Conservation (phyloP, 2,329 filamentous ascomycete genomes). For the Exophiala oligosperma region DNA sequence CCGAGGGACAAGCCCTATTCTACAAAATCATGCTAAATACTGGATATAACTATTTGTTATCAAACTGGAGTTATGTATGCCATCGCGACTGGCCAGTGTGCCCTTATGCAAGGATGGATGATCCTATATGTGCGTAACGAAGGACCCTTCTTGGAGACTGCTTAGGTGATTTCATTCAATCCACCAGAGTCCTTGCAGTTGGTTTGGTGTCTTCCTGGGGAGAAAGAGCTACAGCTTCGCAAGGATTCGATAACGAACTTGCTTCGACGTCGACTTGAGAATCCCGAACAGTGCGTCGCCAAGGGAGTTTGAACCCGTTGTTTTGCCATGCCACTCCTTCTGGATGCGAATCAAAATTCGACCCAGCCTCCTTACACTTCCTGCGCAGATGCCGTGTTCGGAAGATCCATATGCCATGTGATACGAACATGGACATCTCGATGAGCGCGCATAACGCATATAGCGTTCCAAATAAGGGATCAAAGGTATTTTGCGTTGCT, state of each 20-base stretch:
- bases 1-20: too few relatives aligned
- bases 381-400: not conserved
- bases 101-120: too few relatives aligned
- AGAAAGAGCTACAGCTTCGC: too few relatives aligned
- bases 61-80: too few relatives aligned
- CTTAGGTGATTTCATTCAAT: too few relatives aligned
- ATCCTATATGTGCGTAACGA: too few relatives aligned
- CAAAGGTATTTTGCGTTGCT: not conserved
- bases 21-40: too few relatives aligned
- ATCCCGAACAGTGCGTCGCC: not conserved
- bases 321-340: not conserved
- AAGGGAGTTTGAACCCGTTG: not conserved
- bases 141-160: too few relatives aligned
- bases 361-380: not conserved
- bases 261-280: not conserved
- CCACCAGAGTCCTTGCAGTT: too few relatives aligned
- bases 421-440: slow-evolving; percentile 4
- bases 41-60: too few relatives aligned
- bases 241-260: too few relatives aligned
- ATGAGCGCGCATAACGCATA: not conserved
- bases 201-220: too few relatives aligned
- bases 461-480: not conserved
- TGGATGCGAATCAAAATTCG: not conserved
- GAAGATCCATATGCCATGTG: not conserved
- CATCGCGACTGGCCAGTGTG: not conserved